A percentile compares a stretch with the other conserved stretches of the same genome.
phyloP scores from a whole-genome alignment of 2,329 filamentous ascomycete species.

The Arachnopeziza araneosa region DNA sequence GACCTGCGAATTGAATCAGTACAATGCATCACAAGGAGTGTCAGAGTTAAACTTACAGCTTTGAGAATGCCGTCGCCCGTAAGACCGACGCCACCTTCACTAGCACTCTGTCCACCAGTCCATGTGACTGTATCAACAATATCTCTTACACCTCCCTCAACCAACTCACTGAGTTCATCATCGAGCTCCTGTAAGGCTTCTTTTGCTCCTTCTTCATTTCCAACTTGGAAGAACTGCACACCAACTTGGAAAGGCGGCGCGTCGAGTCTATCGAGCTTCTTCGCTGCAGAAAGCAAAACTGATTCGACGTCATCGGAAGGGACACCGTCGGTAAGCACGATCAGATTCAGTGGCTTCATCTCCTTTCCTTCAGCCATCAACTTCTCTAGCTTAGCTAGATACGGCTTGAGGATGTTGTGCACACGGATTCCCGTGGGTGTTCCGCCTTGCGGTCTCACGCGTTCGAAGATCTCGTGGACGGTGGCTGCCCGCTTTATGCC shows the following conservation, averaged over 20 bases:
- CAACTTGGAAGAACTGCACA: conserved; percentile 95
- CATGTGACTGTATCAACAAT: conserved; percentile 91
- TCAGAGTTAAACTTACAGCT: conserved; percentile 36
- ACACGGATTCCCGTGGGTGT: conserved; percentile 75
- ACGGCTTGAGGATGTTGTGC: conserved; percentile 65
- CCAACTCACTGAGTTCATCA: conserved; percentile 57
- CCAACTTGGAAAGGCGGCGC: conserved; percentile 80
- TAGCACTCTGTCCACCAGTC: conserved; percentile 36
- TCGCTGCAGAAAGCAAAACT: conserved; percentile 61
- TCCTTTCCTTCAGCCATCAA: conserved; percentile 31
- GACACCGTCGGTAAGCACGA: conserved; percentile 85
- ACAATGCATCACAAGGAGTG: no score
- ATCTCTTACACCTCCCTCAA: conserved; percentile 60
- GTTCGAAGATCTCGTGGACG: conserved; percentile 66
- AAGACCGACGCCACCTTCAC: conserved; percentile 35
- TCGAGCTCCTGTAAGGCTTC: conserved; percentile 67
- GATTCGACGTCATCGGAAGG: conserved; percentile 74
- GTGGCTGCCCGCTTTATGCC: conserved; percentile 53
- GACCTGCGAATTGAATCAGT: conserved; percentile 32
- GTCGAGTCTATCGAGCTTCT: conserved; percentile 61
- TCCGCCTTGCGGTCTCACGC: conserved; percentile 55
- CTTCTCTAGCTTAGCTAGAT: conserved; percentile 52
- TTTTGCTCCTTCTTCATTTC: conserved; percentile 61
- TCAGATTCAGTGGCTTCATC: conserved; percentile 80
- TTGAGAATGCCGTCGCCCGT: conserved; percentile 73